Evolutionary conservation across 2,329 filamentous ascomycete genomes (phyloP).

Genomic region (Alternaria infectoria): DNA sequence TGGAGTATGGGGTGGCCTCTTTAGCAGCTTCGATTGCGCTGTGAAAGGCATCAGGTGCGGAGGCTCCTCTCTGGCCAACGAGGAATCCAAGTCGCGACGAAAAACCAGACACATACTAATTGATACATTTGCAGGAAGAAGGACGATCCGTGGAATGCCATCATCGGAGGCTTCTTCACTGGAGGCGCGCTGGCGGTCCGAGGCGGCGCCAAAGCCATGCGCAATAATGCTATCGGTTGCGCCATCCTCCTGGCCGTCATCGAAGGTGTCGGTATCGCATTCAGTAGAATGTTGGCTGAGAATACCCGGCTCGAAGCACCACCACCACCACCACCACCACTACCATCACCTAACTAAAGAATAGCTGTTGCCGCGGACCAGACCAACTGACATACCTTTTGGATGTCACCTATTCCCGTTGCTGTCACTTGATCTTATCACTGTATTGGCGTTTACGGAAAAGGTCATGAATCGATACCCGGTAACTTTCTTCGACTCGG

Average conservation of each 20-base stretch:
- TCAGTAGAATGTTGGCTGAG: slow-evolving; percentile 90
- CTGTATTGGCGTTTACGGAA: not conserved
- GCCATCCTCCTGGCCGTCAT: slow-evolving; percentile 93
- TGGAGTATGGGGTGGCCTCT: slow-evolving; percentile 94
- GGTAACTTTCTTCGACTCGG: not conserved
- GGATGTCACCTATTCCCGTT: not conserved
- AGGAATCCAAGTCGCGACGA: not conserved
- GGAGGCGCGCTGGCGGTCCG: slow-evolving; percentile 83
- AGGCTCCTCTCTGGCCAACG: not conserved
- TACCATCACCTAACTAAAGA: not conserved
- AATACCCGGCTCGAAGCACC: slow-evolving; percentile 65
- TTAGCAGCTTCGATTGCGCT: slow-evolving; percentile 93
- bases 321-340: not conserved
- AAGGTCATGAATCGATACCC: not conserved
- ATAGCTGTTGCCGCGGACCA: not conserved
- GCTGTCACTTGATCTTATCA: not conserved
- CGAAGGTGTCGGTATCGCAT: slow-evolving; percentile 93
- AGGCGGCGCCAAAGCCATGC: slow-evolving; percentile 86
- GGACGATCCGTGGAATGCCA: slow-evolving; percentile 98
- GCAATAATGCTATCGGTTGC: slow-evolving; percentile 95
- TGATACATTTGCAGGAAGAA: slow-evolving; percentile 64
- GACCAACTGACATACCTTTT: not conserved
- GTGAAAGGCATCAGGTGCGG: slow-evolving; percentile 76
- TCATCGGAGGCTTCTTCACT: slow-evolving; percentile 95
- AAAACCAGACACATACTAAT: not conserved